phyloP scores from a whole-genome alignment of 1,284 basidiomycete genomes.

The Sporisorium reilianum region DNA sequence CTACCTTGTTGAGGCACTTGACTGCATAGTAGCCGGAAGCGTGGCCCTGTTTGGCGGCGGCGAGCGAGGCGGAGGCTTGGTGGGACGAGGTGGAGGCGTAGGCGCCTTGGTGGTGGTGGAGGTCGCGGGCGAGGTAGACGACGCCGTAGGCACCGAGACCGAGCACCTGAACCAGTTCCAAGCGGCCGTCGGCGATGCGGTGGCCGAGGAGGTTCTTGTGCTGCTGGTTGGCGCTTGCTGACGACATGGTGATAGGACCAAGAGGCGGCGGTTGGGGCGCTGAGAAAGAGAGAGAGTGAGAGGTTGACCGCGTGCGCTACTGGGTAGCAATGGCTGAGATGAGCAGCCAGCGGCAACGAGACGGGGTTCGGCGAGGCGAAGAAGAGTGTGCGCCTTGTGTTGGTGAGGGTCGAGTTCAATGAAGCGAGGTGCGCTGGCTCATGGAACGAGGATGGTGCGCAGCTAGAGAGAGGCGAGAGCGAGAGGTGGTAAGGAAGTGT shows the following conservation, averaged over 20 bases:
- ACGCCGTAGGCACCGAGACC: slow-evolving; percentile 96
- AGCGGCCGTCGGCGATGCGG: slow-evolving; percentile 70
- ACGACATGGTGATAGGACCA: slow-evolving; percentile 47
- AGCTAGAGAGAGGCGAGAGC: slow-evolving; percentile 2
- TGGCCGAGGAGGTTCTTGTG: slow-evolving; percentile 70
- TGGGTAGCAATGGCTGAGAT: slow-evolving; percentile 12
- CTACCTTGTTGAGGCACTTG: slow-evolving; percentile 80
- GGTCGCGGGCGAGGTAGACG: slow-evolving; percentile 77
- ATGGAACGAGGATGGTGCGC: neutral
- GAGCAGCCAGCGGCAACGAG: slow-evolving; percentile 18
- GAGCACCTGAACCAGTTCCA: slow-evolving; percentile 89
- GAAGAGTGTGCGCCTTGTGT: neutral
- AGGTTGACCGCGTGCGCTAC: neutral
- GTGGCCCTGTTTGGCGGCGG: slow-evolving; percentile 51
- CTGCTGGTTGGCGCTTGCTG: slow-evolving; percentile 42
- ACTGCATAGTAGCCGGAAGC: slow-evolving; percentile 77
- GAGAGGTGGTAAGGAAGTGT: slow-evolving; percentile 15
- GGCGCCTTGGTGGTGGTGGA: slow-evolving; percentile 55
- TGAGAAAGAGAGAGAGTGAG: neutral
- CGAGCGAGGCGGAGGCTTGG: slow-evolving; percentile 38
- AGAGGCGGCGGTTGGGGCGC: too few species aligned
- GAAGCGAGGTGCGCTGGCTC: neutral
- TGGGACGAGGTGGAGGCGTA: slow-evolving; percentile 50
- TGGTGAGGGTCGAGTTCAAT: too few species aligned
- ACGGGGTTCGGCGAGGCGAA: neutral